Evolutionary conservation across 352 stramenopile species (phyloP).

Genomic region (Albugo laibachii): DNA sequence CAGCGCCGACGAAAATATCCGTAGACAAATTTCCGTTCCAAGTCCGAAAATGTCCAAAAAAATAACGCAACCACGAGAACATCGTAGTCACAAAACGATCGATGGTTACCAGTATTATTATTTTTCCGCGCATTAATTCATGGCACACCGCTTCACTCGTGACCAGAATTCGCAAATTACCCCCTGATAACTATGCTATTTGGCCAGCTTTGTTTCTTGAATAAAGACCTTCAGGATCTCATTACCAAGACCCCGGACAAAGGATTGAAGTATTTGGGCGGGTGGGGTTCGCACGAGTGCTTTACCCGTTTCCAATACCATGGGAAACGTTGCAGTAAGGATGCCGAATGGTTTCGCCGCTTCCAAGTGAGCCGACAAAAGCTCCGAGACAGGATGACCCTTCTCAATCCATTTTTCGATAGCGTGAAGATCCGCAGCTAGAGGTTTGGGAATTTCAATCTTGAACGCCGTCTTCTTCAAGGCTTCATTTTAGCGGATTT

Average conservation of each 20-base stretch:
- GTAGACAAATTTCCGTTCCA: not conserved
- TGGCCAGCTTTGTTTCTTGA: not conserved
- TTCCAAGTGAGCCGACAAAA: not conserved
- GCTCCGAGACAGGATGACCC: not conserved
- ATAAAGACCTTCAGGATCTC: slow-evolving; percentile 1
- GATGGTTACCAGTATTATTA: slow-evolving; percentile 2
- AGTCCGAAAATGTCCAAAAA: slow-evolving; percentile 5
- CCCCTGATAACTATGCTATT: slow-evolving; percentile 1
- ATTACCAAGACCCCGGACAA: slow-evolving; percentile 1
- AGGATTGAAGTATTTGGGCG: slow-evolving; percentile 1
- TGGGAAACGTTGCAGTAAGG: not conserved
- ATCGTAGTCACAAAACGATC: slow-evolving; percentile 4
- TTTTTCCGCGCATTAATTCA: not conserved
- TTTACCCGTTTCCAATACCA: not conserved
- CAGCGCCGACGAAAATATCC: not conserved
- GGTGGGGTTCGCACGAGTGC: slow-evolving; percentile 2
- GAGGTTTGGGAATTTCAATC: slow-evolving; percentile 2
- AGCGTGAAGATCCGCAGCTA: slow-evolving; percentile 4
- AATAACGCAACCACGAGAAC: slow-evolving; percentile 2
- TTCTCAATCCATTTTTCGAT: slow-evolving; percentile 3
- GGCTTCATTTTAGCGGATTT: too few relatives aligned
- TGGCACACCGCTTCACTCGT: slow-evolving; percentile 1
- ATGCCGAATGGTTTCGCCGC: not conserved
- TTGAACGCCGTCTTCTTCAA: too few relatives aligned
- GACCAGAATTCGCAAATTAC: slow-evolving; percentile 2